Evolutionary conservation across 2,329 filamentous ascomycete genomes (phyloP).

Genomic region (Dothistroma septosporum): DNA sequence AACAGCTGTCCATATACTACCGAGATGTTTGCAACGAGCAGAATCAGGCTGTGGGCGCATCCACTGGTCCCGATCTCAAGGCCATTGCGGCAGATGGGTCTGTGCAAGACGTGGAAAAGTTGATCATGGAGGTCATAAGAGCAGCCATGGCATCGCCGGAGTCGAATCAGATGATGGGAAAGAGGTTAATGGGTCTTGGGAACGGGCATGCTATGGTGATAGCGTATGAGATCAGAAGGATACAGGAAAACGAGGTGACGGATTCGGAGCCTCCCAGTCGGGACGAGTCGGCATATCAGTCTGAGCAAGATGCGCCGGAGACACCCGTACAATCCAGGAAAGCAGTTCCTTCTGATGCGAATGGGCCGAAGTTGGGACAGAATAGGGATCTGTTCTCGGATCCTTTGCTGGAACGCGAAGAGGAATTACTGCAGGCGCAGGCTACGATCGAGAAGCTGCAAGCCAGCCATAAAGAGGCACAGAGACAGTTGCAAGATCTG

Average conservation of each 20-base stretch:
- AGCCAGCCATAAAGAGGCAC: slow-evolving; percentile 38
- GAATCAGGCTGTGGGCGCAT: slow-evolving; percentile 30
- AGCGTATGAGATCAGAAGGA: slow-evolving; percentile 31
- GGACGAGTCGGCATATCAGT: slow-evolving; percentile 31
- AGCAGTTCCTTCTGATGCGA: slow-evolving; percentile 11
- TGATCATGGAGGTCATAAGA: slow-evolving; percentile 48
- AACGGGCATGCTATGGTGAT: slow-evolving; percentile 33
- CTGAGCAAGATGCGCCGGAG: slow-evolving; percentile 27
- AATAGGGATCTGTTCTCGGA: slow-evolving; percentile 35
- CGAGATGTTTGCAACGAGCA: slow-evolving; percentile 42
- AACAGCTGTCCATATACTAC: slow-evolving; percentile 47
- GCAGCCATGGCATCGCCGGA: slow-evolving; percentile 46
- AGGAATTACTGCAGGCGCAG: slow-evolving; percentile 47
- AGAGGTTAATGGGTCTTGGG: slow-evolving; percentile 32
- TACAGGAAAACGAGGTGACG: slow-evolving; percentile 30
- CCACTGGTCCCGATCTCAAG: slow-evolving; percentile 45
- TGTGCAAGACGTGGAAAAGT: slow-evolving; percentile 35
- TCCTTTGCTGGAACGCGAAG: slow-evolving; percentile 48
- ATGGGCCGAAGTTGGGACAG: slow-evolving; percentile 19
- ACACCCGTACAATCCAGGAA: not conserved
- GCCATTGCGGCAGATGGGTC: slow-evolving; percentile 46
- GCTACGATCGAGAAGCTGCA: slow-evolving; percentile 44
- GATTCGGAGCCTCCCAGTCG: slow-evolving; percentile 29
- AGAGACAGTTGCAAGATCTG: slow-evolving; percentile 41
- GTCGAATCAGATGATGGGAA: slow-evolving; percentile 46